Evolutionary conservation across 805 yeast genomes (phyloP), one percentile per base, ranked within the genome.

Genomic region (Grigorovia transvaalensis): DNA sequence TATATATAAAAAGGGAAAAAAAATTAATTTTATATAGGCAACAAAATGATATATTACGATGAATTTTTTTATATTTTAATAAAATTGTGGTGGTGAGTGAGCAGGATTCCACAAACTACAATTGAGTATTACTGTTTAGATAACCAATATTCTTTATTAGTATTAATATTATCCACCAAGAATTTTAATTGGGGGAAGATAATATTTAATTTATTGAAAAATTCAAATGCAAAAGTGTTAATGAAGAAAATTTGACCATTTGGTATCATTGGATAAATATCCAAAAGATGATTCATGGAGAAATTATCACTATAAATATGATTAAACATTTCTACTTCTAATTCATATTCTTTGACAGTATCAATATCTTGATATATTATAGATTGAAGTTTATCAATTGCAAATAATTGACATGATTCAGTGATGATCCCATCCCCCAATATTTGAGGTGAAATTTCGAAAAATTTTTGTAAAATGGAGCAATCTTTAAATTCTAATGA

Each of bases 241-340:
- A 89, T 88, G 73, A 90, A 90, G 63, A 87, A 88, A 35, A 87
- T 67, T 69, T 90, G 97, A 17, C 90, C 87, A 56, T 76, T 75
- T 35, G 82, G 81, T 41, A 89, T 71, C 13, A 61, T 55, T 9
- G 84, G 81, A 50, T 75, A 75, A 46, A 65, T 57, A 8, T 58
- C 49, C 19, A 84, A 65, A 5, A 84, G 75, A 9, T 72, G 73
- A 1, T 73, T 69, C 15, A 54, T 48, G 6, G 56, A 40, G 23
- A 55, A 51, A 9, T 44, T 40, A 9, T 42, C 19, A 11, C 33
- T 40, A 30, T 44, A 9, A 17, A 56, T 40, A n/a, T 51, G 40
- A 8, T 53, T 46, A 44, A 53, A 43, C 18, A 50, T 48, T 35
- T 48, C 45, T 4, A 46, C 15, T 42, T 54, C 57, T 13, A 52